Conservation (phyloP, 2,329 filamentous ascomycete species). For the Hymenoscyphus salicellus region DNA sequence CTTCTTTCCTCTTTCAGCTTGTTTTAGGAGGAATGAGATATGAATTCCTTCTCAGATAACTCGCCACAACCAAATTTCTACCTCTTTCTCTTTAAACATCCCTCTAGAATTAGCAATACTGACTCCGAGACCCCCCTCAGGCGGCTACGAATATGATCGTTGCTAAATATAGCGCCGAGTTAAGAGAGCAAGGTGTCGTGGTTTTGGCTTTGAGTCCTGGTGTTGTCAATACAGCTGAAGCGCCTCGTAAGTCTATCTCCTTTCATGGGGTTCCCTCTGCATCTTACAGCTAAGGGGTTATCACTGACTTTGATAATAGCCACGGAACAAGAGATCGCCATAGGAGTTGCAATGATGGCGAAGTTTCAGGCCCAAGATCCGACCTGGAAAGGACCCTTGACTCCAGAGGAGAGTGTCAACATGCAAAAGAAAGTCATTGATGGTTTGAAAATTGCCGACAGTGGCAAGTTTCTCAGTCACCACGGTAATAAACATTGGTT, state of each 20-base stretch:
- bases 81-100: too few species aligned
- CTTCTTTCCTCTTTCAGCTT: too few species aligned
- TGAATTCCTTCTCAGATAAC: too few species aligned
- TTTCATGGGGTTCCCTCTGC: background rate
- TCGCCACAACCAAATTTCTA: too few species aligned
- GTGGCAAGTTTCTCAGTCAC: slow-evolving; percentile 23
- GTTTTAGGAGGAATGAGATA: too few species aligned
- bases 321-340: slow-evolving; percentile 7
- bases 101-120: slow-evolving; percentile 6
- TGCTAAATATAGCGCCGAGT: slow-evolving; percentile 51
- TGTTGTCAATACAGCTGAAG: slow-evolving; percentile 44
- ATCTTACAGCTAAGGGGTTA: background rate
- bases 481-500: slow-evolving; percentile 23
- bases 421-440: slow-evolving; percentile 25
- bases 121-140: slow-evolving; percentile 40
- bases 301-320: slow-evolving; percentile 3
- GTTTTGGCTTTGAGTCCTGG: slow-evolving; percentile 53
- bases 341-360: background rate
- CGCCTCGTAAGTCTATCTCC: background rate
- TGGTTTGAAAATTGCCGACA: slow-evolving; percentile 18
- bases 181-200: slow-evolving; percentile 47
- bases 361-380: slow-evolving; percentile 17
- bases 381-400: slow-evolving; percentile 17
- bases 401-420: slow-evolving; percentile 17
- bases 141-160: slow-evolving; percentile 51